Percentiles rank a stretch among this genome's conserved stretches.
Evolutionary conservation across 306 rosid genomes (phyloP).

Genomic region (Castanopsis chinensis): DNA sequence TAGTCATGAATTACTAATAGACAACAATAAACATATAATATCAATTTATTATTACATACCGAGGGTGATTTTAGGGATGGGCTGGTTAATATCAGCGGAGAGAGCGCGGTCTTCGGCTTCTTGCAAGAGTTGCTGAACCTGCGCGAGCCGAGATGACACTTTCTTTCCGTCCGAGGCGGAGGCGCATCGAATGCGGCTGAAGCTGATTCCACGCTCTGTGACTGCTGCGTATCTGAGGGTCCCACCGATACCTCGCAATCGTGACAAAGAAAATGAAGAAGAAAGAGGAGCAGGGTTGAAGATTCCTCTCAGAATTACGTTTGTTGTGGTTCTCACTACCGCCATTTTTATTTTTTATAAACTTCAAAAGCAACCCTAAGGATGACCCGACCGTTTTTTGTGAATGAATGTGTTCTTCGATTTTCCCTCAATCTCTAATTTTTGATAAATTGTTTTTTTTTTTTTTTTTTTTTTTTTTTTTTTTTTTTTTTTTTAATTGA

Average conservation of each 20-base stretch:
- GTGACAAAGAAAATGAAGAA: slow-evolving; percentile 20
- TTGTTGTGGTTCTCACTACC: slow-evolving; percentile 32
- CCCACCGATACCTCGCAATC: slow-evolving; percentile 1
- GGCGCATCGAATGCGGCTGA: slow-evolving; percentile 48
- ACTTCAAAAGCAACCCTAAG: neutral
- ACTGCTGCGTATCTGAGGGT: slow-evolving; percentile 5
- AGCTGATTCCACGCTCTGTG: slow-evolving; percentile 23
- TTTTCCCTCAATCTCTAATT: neutral
- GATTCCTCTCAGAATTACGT: slow-evolving; percentile 42
- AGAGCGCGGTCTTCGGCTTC: slow-evolving; percentile 79
- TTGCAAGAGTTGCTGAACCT: slow-evolving; percentile 71
- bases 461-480: no score
- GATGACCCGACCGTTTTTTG: neutral
- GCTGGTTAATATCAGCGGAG: slow-evolving; percentile 40
- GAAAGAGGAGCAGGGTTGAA: slow-evolving; percentile 18
- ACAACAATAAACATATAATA: no score
- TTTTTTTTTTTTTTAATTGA: no score
- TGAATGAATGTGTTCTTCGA: no score
- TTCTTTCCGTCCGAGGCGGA: slow-evolving; percentile 46
- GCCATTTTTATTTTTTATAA: slow-evolving; percentile 33
- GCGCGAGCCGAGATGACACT: slow-evolving; percentile 76
- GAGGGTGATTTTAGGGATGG: slow-evolving; percentile 72
- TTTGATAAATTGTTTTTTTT: neutral
- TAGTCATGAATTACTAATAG: no score
- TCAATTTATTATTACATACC: slow-evolving; percentile 31